Evolutionary conservation across 306 rosid genomes (phyloP).

Genomic region (Amphicarpaea edgeworthii): DNA sequence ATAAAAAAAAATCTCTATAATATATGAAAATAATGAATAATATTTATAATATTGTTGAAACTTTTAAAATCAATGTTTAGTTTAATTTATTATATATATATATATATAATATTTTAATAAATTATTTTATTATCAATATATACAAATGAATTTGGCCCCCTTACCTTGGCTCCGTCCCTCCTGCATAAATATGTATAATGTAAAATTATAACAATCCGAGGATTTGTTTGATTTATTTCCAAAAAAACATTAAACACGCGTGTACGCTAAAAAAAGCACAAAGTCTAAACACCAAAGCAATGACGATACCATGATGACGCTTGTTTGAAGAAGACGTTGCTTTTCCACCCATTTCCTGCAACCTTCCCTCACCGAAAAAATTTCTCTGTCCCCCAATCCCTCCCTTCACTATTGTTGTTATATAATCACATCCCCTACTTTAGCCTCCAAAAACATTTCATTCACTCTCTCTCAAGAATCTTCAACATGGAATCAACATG

Average conservation of each 20-base stretch:
- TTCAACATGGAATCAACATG: conserved; percentile 49
- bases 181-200: no score
- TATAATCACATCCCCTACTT: conserved; percentile 8
- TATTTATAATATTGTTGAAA: no score
- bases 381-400: not conserved
- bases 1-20: no score
- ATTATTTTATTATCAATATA: no score
- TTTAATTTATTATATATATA: no score
- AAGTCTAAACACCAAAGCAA: not conserved
- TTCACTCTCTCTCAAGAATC: conserved; percentile 17
- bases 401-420: not conserved
- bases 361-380: conserved; percentile 22
- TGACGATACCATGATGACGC: conserved; percentile 46
- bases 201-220: no score
- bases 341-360: conserved; percentile 50
- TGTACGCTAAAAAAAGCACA: not conserved
- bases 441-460: not conserved
- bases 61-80: no score
- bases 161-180: no score
- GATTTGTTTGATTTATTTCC: not conserved
- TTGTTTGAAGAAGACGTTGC: not conserved
- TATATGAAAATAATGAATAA: no score
- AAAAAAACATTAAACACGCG: not conserved
- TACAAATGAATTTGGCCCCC: no score
- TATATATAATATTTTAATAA: no score